Base-by-base conservation (phyloP, 1,139 yeast genomes). In the Hyphopichia wangnamkhiaoensis region DNA sequence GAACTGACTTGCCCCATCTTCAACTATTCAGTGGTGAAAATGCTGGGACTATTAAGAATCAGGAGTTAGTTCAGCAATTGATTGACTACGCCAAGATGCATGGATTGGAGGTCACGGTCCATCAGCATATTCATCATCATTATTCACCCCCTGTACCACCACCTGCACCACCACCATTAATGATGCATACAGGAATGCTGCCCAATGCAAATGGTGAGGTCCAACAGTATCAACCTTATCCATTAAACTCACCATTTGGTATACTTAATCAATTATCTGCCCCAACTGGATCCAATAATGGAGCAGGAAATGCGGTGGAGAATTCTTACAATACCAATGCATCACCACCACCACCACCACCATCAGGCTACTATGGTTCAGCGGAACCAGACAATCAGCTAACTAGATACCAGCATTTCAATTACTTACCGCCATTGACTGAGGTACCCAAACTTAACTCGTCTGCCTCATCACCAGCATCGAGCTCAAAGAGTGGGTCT, bases 111-210 rank as follows among this genome's bases (percentile, higher is more conserved):
- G 73, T 89, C 9, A 81, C 89, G 4, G 79, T 89, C 14, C 95
- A 88, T 61, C 96, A 89, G 56, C 96, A 89, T 60, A 82, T 87
- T 37, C 89, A 85, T 53, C 87, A 84, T 54, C 85, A 79, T 55
- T 79, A 80, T 53, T 61, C 73, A 2, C 71, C 77, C 1, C 68
- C 63, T 3, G 59, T 58, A 14, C 34, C 37, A 18, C 3, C 44
- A 31, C 21, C 4, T 4, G 12, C 12, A 15, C 19, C 29, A n/a
- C 17, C 30, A 17, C 27, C 24, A 5, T 31, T 19, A 9, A 14
- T 12, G 17, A 14, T 20, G 35, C 38, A 14, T 19, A 27, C 13
- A 16, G 6, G 34, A 17, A 28, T 18, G n/a, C 29, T 14, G 25
- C 23, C 33, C 4, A 27, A 19, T 3, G 7, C 24, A 7, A 21